Evolutionary conservation across 169 alveolate genomes (phyloP).

Genomic region (Plasmodium gallinaceum): DNA sequence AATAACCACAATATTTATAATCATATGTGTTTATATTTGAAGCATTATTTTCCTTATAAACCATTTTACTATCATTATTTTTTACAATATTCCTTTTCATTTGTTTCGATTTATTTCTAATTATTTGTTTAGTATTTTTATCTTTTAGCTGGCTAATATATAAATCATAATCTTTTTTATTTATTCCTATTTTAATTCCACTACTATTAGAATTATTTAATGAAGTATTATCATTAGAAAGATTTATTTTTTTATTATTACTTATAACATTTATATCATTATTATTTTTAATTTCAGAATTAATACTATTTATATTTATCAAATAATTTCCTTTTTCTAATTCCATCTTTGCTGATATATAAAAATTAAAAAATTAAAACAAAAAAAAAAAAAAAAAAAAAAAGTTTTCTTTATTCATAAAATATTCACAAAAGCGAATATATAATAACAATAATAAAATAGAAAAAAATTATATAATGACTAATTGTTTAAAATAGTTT

Average conservation of each 20-base stretch:
- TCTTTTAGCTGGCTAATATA: constrained; percentile 71
- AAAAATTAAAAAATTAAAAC: too few species aligned
- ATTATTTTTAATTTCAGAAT: not conserved
- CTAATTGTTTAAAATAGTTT: too few species aligned
- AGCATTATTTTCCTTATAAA: constrained; percentile 1
- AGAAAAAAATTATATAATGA: not conserved
- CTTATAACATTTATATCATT: not conserved
- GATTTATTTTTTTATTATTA: not conserved
- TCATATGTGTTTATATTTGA: not conserved
- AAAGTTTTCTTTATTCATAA: not conserved
- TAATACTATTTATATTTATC: not conserved
- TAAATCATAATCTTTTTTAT: constrained; percentile 55
- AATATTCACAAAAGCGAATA: too few species aligned
- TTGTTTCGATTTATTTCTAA: not conserved
- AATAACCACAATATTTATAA: not conserved
- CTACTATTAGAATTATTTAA: not conserved
- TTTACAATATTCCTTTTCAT: not conserved
- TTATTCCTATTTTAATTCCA: constrained; percentile 64
- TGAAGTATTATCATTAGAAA: not conserved
- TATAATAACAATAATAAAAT: not conserved
- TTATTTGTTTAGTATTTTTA: not conserved
- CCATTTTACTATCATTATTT: not conserved
- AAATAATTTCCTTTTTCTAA: not conserved
- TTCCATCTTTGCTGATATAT: not conserved
- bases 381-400: not conserved